Evolutionary conservation across 2,329 filamentous ascomycete species (phyloP).

Genomic region (Colletotrichum tanaceti): DNA sequence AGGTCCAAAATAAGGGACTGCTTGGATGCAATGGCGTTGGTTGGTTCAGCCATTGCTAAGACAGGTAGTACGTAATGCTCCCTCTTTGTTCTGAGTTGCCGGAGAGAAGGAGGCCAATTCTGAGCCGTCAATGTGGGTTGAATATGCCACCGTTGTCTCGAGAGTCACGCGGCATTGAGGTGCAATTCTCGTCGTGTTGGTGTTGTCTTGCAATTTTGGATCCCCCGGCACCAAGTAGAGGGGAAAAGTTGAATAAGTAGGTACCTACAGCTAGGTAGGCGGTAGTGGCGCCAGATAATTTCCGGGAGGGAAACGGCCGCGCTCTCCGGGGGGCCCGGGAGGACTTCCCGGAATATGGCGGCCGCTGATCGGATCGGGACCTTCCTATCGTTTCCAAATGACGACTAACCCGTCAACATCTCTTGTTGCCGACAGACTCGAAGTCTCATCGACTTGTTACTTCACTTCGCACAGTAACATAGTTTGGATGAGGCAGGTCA

Average conservation of each 20-base stretch:
- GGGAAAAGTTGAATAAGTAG: not conserved
- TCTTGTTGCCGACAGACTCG: not conserved
- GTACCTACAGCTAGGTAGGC: no score
- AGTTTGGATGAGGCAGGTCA: not conserved
- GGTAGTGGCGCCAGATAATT: not conserved
- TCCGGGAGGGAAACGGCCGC: constrained; percentile 17
- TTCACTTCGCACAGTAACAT: not conserved
- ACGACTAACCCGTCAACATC: not conserved
- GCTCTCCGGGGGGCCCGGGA: constrained; percentile 26
- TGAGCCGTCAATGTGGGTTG: not conserved
- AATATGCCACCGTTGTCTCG: not conserved
- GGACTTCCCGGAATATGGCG: constrained; percentile 25
- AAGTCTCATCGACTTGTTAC: not conserved
- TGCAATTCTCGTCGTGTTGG: not conserved
- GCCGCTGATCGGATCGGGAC: constrained; percentile 22
- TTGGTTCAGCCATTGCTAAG: constrained; percentile 9
- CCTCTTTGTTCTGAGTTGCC: not conserved
- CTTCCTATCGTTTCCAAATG: constrained; percentile 6
- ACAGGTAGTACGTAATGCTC: no score
- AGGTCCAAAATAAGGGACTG: constrained; percentile 68
- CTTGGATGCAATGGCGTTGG: constrained; percentile 53
- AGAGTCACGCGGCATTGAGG: not conserved
- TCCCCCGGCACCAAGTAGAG: constrained; percentile 35
- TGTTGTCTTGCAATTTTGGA: not conserved
- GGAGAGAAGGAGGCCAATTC: not conserved